Evolutionary conservation across 2,329 filamentous ascomycete genomes (phyloP), one percentile per base, ranked within the genome.

Genomic region (Blastomyces emzantsi): DNA sequence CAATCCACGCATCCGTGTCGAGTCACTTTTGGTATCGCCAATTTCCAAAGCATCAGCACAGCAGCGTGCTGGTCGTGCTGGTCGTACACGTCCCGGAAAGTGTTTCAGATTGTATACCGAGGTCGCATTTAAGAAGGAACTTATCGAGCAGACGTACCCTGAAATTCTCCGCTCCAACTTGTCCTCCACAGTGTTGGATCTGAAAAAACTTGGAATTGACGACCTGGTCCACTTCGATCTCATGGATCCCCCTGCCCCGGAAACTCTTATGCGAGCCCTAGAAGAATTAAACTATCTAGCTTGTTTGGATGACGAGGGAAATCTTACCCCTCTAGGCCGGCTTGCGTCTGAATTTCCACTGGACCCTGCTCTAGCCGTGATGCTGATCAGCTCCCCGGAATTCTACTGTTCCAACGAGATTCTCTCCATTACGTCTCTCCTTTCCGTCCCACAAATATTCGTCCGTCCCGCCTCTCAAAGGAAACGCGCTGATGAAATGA

Each of bases 381-480:
- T 99, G 94, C 84, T 99, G 64, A 97, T 99, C 75, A 92, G 89
- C 13, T 96, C 92, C 8, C 93, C 94, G 13, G 94, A 99, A 73
- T 99, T 99, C 77, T 96, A 94, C 80, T 99, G 94, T 82, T 96
- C 92, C 56, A 97, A 97, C 77, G 94, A 99, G 80, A 94, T 99
- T 51, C 83, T 99, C 17, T 97, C 94, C 52, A 89, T 99, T 70
- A 96, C 92, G 0, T 89, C 94, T 0, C 85, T 99, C 13, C 85
- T 99, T 25, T 97, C 93, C 0, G 94, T 97, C 13, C 94, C 94
- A 0, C 90, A 97, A 74, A 86, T 97, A 65, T 99, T 96, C 74
- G 85, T 96, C 39, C 90, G 94, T 9, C 94, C 94, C 1, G 89
- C 90, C 59, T 86, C 85, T 71, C 88, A 90, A 69, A 87, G 92